A percentile compares a stretch with the other conserved stretches of the same genome.
phyloP scores from a whole-genome alignment of 306 rosid species.

The Senna siamea region DNA sequence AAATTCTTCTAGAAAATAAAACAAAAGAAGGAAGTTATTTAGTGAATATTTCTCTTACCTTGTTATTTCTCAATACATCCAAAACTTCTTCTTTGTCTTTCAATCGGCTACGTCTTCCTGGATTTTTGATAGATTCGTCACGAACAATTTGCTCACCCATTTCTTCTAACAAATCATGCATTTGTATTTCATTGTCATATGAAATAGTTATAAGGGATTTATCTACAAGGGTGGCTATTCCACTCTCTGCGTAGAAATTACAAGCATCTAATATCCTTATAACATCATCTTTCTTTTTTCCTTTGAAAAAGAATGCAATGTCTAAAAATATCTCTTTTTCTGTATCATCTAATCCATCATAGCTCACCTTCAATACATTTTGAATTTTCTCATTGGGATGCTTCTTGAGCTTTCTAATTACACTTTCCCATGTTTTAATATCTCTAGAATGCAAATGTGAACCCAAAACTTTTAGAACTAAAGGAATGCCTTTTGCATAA shows the following conservation, averaged over 20 bases:
- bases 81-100: not conserved
- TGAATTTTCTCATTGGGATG: not conserved
- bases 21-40: not conserved
- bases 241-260: not conserved
- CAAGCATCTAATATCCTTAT: not conserved
- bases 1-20: not conserved
- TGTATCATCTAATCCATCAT: not conserved
- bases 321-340: not conserved
- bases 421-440: not conserved
- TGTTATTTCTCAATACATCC: not conserved
- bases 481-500: conserved; percentile 17
- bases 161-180: conserved; percentile 1
- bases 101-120: not conserved
- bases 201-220: not conserved
- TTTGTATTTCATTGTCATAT: not conserved
- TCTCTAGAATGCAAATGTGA: not conserved
- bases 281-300: too few relatives aligned
- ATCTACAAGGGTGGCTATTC: not conserved
- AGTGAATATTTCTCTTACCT: not conserved
- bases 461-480: conserved; percentile 15
- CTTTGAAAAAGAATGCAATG: not conserved
- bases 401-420: not conserved
- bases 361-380: not conserved
- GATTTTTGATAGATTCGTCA: not conserved
- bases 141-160: not conserved